phyloP scores from a whole-genome alignment of 805 yeast genomes.

The Wickerhamomyces pijperi region DNA sequence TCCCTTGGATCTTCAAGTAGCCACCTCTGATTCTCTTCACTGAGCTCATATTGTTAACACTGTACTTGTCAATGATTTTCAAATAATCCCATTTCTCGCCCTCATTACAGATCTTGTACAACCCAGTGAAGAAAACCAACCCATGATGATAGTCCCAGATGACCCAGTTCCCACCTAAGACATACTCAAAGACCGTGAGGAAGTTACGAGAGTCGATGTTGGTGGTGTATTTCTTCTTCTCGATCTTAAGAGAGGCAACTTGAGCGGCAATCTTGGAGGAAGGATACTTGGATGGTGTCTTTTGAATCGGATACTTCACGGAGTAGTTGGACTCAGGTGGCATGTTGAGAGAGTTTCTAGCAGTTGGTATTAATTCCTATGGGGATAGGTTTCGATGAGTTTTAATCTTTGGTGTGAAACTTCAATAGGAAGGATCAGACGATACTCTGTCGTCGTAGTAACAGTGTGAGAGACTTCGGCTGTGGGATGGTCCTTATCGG shows the following conservation, averaged over 20 bases:
- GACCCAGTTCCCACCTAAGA: conserved; percentile 58
- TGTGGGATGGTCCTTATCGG: too few species aligned
- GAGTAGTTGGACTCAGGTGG: too few species aligned
- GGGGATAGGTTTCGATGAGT: too few species aligned
- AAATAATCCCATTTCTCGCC: conserved; percentile 17
- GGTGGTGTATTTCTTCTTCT: conserved; percentile 50
- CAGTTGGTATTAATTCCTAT: too few species aligned
- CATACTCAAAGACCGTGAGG: conserved; percentile 63
- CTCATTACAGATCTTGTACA: conserved; percentile 9
- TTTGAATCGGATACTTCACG: conserved; percentile 10
- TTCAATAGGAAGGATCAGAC: too few species aligned
- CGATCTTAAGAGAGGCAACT: conserved; percentile 8
- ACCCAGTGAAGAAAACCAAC: conserved; percentile 11
- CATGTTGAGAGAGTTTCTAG: too few species aligned
- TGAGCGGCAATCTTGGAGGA: conserved; percentile 14
- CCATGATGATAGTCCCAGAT: conserved; percentile 24
- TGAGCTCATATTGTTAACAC: conserved; percentile 49
- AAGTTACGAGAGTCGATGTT: conserved; percentile 61
- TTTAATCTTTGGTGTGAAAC: too few species aligned
- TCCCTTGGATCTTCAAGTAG: conserved; percentile 83
- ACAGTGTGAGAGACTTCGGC: too few species aligned
- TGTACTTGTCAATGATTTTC: conserved; percentile 18
- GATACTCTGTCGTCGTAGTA: too few species aligned
- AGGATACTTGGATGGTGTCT: conserved; percentile 7
- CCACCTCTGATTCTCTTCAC: conserved; percentile 79